Conservation (phyloP, 306 rosid genomes). For the Neltuma alba region DNA sequence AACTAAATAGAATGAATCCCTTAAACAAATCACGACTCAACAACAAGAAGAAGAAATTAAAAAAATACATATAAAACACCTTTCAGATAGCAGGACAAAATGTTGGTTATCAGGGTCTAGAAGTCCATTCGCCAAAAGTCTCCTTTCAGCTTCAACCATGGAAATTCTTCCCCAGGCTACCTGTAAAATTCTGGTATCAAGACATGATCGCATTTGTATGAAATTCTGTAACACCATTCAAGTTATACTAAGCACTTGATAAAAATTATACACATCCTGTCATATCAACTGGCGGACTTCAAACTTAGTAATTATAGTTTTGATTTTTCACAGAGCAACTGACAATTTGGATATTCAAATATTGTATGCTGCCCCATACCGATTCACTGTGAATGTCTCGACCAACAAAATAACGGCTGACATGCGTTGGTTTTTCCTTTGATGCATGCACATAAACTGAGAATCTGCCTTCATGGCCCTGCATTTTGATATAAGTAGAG, state of each 20-base stretch:
- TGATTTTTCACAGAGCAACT: slow-evolving; percentile 6
- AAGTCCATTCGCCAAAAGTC: slow-evolving; percentile 89
- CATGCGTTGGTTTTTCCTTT: slow-evolving; percentile 70
- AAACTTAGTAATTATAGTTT: slow-evolving; percentile 18
- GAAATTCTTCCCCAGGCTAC: slow-evolving; percentile 88
- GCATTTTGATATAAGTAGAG: slow-evolving; percentile 37
- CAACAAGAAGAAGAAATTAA: neutral
- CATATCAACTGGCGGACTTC: slow-evolving; percentile 1
- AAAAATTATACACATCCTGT: slow-evolving; percentile 1
- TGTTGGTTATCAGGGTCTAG: slow-evolving; percentile 84
- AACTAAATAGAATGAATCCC: slow-evolving; percentile 27
- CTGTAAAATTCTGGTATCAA: slow-evolving; percentile 52
- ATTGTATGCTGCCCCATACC: slow-evolving; percentile 54
- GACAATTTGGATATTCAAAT: slow-evolving; percentile 19
- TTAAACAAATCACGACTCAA: slow-evolving; percentile 17
- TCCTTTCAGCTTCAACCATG: slow-evolving; percentile 95
- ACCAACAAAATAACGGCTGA: slow-evolving; percentile 71
- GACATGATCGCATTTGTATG: slow-evolving; percentile 19
- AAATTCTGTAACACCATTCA: slow-evolving; percentile 6
- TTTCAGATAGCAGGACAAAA: slow-evolving; percentile 90
- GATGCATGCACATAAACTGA: slow-evolving; percentile 90
- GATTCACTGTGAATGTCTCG: slow-evolving; percentile 83
- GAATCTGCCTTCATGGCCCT: slow-evolving; percentile 92
- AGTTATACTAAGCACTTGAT: slow-evolving; percentile 7
- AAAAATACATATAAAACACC: slow-evolving; percentile 51